Base-by-base conservation (phyloP, 345 rosid genomes). In the Passiflora organensis region DNA sequence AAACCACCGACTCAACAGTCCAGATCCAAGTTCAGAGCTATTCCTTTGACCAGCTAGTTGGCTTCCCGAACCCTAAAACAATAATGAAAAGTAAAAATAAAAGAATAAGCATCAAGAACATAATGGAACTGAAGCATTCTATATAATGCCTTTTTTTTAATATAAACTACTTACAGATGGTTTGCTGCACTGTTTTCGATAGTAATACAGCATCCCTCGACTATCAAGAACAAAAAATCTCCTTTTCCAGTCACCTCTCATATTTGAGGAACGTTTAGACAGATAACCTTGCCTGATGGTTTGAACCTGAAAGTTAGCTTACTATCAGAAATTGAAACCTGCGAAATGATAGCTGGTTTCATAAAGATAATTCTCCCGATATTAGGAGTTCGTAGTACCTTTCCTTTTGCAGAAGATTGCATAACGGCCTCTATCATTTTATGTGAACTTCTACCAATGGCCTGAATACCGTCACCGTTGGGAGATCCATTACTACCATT, bases 191-290 rank as follows among this genome's bases (percentile, higher is more conserved):
- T 90, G 97, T 70, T 87, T 89, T 32, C 97, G 90, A 70, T 89
- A 94, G 74, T 94, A 94, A 61, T 94, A 94, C 65, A 94, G 80
- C 95, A 94, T 80, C 63, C 99, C 99, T 17, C 99, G 87, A 74
- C 97, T 94, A 75, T 94, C 99, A 66, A 94, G 93, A 63, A 94
- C 99, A 80, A 94, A 94, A 79, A 94, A 94, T 55, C 97, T 82
- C 67, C 99, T 78, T 78, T 94, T 94, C 99, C 99, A 94, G 79
- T 94, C 97, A 71, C 95, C 99, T 78, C 97, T 87, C 75, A 94
- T 75, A 65, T 75, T 94, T 53, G 96, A 87, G 48, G 97, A 94
- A 18, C 97, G 87, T 71, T 94, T 94, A 68, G 97, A 94, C 58
- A 94, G 87, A 78, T 94, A 94, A 21, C 99, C 97, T 73, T 89